A percentile compares a stretch with the other conserved stretches of the same genome.
phyloP scores from a whole-genome alignment of 2,329 filamentous ascomycete species.

The Hypoxylon sp. region DNA sequence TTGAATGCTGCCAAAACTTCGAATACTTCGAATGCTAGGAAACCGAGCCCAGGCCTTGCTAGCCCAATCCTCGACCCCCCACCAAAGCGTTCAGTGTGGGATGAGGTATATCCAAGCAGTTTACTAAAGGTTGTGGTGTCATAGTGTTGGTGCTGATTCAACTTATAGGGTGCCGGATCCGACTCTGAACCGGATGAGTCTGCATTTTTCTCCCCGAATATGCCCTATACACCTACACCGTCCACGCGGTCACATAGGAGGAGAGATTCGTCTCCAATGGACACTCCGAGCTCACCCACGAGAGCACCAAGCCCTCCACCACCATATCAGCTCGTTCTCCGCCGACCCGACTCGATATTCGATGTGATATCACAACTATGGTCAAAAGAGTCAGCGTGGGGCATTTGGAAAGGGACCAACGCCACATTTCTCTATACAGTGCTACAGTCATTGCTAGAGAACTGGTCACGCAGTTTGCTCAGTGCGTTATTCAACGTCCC shows the following conservation, averaged over 20 bases:
- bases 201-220: constrained; percentile 84
- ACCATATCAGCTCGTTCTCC: constrained; percentile 76
- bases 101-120: constrained; percentile 48
- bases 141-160: constrained; percentile 34
- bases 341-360: constrained; percentile 83
- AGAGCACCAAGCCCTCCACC: constrained; percentile 58
- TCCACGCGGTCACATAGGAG: constrained; percentile 57
- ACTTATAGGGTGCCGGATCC: constrained; percentile 63
- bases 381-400: constrained; percentile 89
- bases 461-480: constrained; percentile 92
- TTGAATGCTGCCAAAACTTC: constrained; percentile 45
- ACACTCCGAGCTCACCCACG: constrained; percentile 56
- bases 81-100: constrained; percentile 56
- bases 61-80: constrained; percentile 13
- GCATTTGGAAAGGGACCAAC: constrained; percentile 95
- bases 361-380: constrained; percentile 91
- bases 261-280: constrained; percentile 52
- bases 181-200: constrained; percentile 84
- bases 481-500: constrained; percentile 92
- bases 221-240: constrained; percentile 69
- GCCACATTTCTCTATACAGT: constrained; percentile 93
- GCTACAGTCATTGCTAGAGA: constrained; percentile 87
- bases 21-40: constrained; percentile 45
- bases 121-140: constrained; percentile 37
- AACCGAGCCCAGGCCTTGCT: constrained; percentile 47